These are phyloP conservation scores for Falciphora oryzae DNA, from an alignment of 2,329 filamentous ascomycete species.

Conservation along the genomic window DNA sequence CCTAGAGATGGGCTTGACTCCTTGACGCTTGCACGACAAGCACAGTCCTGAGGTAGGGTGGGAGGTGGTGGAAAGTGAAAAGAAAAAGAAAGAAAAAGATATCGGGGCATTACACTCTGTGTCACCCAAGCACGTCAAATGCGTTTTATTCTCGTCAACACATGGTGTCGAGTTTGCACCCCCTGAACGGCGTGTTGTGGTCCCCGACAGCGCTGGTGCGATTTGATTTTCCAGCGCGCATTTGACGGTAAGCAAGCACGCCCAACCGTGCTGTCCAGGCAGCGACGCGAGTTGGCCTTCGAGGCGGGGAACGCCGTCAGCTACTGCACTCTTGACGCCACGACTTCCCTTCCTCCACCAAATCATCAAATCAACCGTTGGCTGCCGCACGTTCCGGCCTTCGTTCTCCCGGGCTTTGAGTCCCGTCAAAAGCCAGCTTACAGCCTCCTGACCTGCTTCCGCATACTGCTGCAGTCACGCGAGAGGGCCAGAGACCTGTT, in stretches of 20 bases:
- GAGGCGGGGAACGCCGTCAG: neutral
- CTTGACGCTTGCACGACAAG: neutral
- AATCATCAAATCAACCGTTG: neutral
- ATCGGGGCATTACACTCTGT: too few relatives aligned
- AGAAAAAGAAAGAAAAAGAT: neutral
- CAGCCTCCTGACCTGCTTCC: neutral
- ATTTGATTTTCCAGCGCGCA: too few relatives aligned
- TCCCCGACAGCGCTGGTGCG: too few relatives aligned
- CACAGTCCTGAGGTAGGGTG: neutral
- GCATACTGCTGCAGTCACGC: neutral
- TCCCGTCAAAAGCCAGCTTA: neutral
- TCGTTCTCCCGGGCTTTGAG: neutral
- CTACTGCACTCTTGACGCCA: neutral
- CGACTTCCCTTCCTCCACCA: neutral
- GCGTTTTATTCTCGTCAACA: too few relatives aligned
- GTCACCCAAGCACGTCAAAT: too few relatives aligned
- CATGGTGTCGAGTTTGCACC: too few relatives aligned
- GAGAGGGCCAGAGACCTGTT: neutral
- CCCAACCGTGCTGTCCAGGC: too few relatives aligned
- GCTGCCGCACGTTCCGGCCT: neutral
- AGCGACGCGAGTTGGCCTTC: neutral
- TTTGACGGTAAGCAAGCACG: too few relatives aligned
- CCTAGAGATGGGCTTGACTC: neutral
- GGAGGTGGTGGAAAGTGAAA: neutral
- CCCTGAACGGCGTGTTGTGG: too few relatives aligned